Evolutionary conservation across 176 grass and related monocot species (phyloP).

Genomic region (Neostapfia colusana): DNA sequence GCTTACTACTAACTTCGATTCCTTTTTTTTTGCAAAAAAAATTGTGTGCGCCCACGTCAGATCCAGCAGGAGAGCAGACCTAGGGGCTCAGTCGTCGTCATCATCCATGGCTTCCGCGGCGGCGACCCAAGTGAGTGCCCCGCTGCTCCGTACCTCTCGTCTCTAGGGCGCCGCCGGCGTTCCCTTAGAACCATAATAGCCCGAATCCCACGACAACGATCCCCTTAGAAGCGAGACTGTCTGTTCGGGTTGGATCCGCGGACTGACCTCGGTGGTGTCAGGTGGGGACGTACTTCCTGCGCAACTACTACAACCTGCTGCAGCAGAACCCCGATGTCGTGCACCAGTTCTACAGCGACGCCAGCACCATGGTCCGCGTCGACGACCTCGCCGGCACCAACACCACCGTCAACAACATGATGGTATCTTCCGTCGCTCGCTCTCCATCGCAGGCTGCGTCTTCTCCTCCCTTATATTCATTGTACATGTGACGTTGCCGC

Average conservation of each 20-base stretch:
- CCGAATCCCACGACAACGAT: background rate
- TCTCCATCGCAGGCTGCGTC: background rate
- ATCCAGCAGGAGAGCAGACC: constrained; percentile 28
- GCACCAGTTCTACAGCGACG: constrained; percentile 88
- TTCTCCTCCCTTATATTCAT: background rate
- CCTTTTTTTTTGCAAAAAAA: background rate
- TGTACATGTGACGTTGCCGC: background rate
- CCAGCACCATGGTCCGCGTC: constrained; percentile 77
- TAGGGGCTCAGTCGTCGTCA: constrained; percentile 38
- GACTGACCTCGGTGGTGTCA: constrained; percentile 19
- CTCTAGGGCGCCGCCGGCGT: background rate
- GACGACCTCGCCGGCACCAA: constrained; percentile 54
- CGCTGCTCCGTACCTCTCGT: background rate
- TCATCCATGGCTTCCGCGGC: constrained; percentile 45
- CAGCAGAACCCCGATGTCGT: constrained; percentile 70
- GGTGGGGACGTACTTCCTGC: constrained; percentile 81
- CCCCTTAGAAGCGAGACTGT: too few species aligned
- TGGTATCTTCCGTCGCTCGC: constrained; percentile 31
- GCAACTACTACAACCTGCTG: constrained; percentile 84
- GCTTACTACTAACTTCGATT: background rate
- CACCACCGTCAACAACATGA: constrained; percentile 57
- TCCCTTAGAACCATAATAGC: constrained; percentile 25
- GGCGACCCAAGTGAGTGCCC: constrained; percentile 32
- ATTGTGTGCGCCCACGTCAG: background rate
- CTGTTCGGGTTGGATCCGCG: background rate